Percentiles rank a stretch among this genome's conserved stretches.
Conservation (phyloP, 495 filamentous ascomycete species). For the Xylaria curta region DNA sequence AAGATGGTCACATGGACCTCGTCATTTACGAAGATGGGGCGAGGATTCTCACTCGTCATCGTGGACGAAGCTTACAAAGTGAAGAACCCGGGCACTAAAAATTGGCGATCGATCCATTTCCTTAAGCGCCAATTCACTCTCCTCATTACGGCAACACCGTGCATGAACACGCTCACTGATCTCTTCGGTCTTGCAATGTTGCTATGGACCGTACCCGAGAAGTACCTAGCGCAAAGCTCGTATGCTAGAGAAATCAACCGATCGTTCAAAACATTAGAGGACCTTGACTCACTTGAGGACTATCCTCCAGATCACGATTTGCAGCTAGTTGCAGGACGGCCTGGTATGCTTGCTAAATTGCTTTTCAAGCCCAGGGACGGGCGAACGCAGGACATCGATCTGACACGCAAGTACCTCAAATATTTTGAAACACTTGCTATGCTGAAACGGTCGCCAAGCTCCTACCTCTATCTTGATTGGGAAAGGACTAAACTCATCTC, state of each 20-base stretch:
- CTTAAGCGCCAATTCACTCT: constrained; percentile 36
- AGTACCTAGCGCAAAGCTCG: constrained; percentile 10
- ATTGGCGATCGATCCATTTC: constrained; percentile 34
- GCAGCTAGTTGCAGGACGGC: constrained; percentile 33
- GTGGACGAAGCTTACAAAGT: constrained; percentile 40
- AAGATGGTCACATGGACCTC: constrained; percentile 24
- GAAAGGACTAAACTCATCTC: constrained; percentile 14
- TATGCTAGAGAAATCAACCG: not conserved
- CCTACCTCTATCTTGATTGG: constrained; percentile 32
- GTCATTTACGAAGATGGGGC: constrained; percentile 24
- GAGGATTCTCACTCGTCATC: constrained; percentile 37
- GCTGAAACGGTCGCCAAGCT: constrained; percentile 36
- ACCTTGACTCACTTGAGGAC: constrained; percentile 25
- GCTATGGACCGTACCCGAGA: constrained; percentile 29
- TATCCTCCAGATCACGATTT: constrained; percentile 14
- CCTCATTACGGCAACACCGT: constrained; percentile 38
- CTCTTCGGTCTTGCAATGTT: constrained; percentile 32
- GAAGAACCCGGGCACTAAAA: constrained; percentile 24
- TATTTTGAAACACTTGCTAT: constrained; percentile 38
- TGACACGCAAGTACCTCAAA: constrained; percentile 30
- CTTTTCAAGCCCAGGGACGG: constrained; percentile 2
- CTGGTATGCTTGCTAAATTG: constrained; percentile 24
- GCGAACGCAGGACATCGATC: constrained; percentile 19
- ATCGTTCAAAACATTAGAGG: not conserved
- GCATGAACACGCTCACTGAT: constrained; percentile 33